Percentiles rank a stretch among this genome's conserved stretches.
Evolutionary conservation across 73 alveolate species (phyloP).

Genomic region (Durusdinium trenchii): DNA sequence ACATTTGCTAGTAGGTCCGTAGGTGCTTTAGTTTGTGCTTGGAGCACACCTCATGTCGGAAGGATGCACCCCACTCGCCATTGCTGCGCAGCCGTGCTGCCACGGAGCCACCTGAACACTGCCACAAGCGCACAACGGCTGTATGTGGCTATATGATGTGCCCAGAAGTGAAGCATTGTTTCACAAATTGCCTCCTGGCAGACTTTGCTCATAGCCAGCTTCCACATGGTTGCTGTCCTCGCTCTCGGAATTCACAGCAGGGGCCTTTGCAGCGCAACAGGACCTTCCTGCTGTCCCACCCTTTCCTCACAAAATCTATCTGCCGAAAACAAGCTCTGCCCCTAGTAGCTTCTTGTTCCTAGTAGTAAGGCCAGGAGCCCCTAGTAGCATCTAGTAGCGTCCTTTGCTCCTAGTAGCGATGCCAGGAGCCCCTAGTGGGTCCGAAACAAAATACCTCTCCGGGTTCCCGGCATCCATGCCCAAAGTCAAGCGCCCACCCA

Average conservation of each 20-base stretch:
- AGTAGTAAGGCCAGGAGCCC: too few relatives aligned
- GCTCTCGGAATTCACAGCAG: slow-evolving; percentile 71
- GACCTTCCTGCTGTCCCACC: neutral
- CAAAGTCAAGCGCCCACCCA: slow-evolving; percentile 53
- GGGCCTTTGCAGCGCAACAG: slow-evolving; percentile 1
- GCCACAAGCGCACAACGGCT: neutral
- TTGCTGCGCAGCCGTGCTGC: slow-evolving; percentile 55
- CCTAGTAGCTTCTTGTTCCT: neutral
- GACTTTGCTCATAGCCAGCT: slow-evolving; percentile 72
- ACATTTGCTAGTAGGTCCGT: too few relatives aligned
- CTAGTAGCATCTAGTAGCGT: too few relatives aligned
- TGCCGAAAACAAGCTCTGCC: neutral
- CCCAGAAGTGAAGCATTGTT: neutral
- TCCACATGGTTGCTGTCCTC: slow-evolving; percentile 48
- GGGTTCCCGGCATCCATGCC: slow-evolving; percentile 63
- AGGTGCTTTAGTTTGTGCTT: too few relatives aligned
- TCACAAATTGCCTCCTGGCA: slow-evolving; percentile 42
- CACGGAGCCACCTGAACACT: slow-evolving; percentile 1
- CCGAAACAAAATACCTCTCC: neutral
- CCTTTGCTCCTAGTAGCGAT: too few relatives aligned
- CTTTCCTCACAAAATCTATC: neutral
- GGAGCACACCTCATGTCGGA: slow-evolving; percentile 62
- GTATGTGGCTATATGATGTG: neutral
- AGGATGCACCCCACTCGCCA: slow-evolving; percentile 90
- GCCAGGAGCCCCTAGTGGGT: too few relatives aligned